Conservation (phyloP, 805 yeast genomes). For the Maudiozyma barnettii region DNA sequence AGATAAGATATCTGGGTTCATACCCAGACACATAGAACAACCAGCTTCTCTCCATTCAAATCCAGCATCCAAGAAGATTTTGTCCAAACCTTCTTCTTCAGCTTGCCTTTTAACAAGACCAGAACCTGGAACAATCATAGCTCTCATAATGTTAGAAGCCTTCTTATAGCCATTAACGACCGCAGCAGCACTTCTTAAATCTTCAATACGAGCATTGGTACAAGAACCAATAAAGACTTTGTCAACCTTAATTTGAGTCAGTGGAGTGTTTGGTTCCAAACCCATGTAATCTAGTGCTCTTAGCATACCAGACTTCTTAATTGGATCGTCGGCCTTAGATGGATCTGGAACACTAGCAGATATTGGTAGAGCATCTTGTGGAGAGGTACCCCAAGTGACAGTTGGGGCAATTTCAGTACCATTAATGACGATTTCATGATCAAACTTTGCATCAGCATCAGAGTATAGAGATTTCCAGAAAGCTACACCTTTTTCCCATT, state of each 20-base stretch:
- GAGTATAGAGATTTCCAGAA: slow-evolving; percentile 87
- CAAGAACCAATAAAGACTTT: slow-evolving; percentile 97
- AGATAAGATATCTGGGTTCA: slow-evolving; percentile 94
- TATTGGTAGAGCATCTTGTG: slow-evolving; percentile 96
- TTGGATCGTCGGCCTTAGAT: slow-evolving; percentile 56
- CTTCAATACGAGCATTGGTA: slow-evolving; percentile 96
- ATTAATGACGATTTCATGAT: slow-evolving; percentile 67
- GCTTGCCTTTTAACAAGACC: slow-evolving; percentile 92
- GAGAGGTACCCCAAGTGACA: slow-evolving; percentile 98
- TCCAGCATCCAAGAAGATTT: slow-evolving; percentile 84
- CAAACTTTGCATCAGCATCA: slow-evolving; percentile 87
- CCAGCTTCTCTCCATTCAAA: slow-evolving; percentile 99
- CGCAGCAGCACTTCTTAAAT: slow-evolving; percentile 87
- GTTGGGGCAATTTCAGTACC: slow-evolving; percentile 89
- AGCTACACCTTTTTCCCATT: slow-evolving; percentile 88
- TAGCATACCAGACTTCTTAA: slow-evolving; percentile 73
- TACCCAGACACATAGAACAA: slow-evolving; percentile 98
- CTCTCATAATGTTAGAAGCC: slow-evolving; percentile 72
- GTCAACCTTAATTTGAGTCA: slow-evolving; percentile 68
- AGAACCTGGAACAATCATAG: slow-evolving; percentile 94
- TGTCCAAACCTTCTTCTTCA: slow-evolving; percentile 88
- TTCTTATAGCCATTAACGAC: slow-evolving; percentile 85
- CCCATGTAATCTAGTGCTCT: slow-evolving; percentile 93
- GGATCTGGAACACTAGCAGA: slow-evolving; percentile 91
- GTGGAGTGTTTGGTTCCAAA: slow-evolving; percentile 69